Base-by-base conservation (phyloP, 805 yeast genomes). In the Cyberlindnera euphorbiae region DNA sequence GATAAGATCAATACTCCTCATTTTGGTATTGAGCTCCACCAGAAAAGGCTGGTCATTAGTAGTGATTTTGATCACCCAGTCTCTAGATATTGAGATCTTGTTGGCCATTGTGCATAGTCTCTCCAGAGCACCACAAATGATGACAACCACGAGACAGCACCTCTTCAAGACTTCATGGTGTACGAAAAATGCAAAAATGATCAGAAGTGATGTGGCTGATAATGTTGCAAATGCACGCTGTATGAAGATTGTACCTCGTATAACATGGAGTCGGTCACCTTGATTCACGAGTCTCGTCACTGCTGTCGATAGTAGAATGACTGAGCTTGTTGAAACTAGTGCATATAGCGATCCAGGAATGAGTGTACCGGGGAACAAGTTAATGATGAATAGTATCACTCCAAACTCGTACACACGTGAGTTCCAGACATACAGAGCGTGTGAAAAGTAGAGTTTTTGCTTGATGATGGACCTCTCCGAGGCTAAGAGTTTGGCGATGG, bases 341-440 rank as follows among this genome's bases (percentile, higher is more conserved):
- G 67, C 61, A 39, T 60, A 64, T 21, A 62, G 23, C 4, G 69
- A 64, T 17, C 61, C 48, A 11, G 64, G 66, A 16, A 54, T 38
- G 16, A 64, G 47, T 12, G 57, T 57, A 2, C 55, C 57, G 1
- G 66, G 66, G 39, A 46, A 64, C 25, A 62, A 37, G 19, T 52
- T 47, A 18, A 63, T 60, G 23, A 64, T 55, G 31, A 61, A 56
- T 11, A 64, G 40, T 10, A 57, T 58, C 6, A 64, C 56, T 12
- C 64, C 65, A 45, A 53, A 65, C 41, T 63, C 66, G 45, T 63
- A 64, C n/a, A 58, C 52, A 8, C 69, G 51, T 16, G 60, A 46
- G 44, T 64, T 64, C 67, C 68, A 63, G 11, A 64, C 56, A 15
- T 63, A 64, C 9, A 64, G 49, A 14, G 47, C 44, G 36, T 64